Conservation (phyloP, 345 rosid genomes). For the Limnanthes douglasii region DNA sequence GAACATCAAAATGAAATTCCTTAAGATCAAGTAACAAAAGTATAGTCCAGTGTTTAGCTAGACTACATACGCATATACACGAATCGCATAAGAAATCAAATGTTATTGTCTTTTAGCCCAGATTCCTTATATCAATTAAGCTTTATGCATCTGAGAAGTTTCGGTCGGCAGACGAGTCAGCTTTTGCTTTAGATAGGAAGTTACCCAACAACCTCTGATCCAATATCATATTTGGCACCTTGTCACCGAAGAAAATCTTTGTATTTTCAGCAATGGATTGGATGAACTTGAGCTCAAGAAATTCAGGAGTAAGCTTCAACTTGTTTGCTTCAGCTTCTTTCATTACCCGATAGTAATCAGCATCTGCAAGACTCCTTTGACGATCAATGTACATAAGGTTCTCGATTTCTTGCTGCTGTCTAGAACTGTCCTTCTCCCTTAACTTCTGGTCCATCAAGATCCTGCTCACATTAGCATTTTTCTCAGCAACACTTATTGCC, state of each 20-base stretch:
- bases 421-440: constrained; percentile 73
- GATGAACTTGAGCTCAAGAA: constrained; percentile 78
- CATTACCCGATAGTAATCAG: constrained; percentile 65
- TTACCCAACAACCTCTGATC: constrained; percentile 86
- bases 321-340: constrained; percentile 91
- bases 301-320: constrained; percentile 77
- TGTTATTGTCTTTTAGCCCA: too few relatives aligned
- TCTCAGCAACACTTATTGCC: constrained; percentile 92
- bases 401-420: constrained; percentile 72
- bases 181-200: constrained; percentile 23
- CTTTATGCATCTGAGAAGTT: constrained; percentile 12
- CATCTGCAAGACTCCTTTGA: constrained; percentile 74
- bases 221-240: constrained; percentile 75
- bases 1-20: too few relatives aligned
- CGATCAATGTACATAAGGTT: constrained; percentile 69
- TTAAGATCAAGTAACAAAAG: too few relatives aligned
- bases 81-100: too few relatives aligned
- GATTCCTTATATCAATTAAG: too few relatives aligned
- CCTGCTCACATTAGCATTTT: constrained; percentile 68
- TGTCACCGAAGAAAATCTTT: constrained; percentile 81
- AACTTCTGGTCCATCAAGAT: constrained; percentile 76
- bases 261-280: constrained; percentile 79
- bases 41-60: too few relatives aligned
- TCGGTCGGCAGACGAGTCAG: constrained; percentile 11
- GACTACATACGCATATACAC: too few relatives aligned